Evolutionary conservation across 148 eudicot genomes (phyloP).

Genomic region (Hydrangea macrophylla): DNA sequence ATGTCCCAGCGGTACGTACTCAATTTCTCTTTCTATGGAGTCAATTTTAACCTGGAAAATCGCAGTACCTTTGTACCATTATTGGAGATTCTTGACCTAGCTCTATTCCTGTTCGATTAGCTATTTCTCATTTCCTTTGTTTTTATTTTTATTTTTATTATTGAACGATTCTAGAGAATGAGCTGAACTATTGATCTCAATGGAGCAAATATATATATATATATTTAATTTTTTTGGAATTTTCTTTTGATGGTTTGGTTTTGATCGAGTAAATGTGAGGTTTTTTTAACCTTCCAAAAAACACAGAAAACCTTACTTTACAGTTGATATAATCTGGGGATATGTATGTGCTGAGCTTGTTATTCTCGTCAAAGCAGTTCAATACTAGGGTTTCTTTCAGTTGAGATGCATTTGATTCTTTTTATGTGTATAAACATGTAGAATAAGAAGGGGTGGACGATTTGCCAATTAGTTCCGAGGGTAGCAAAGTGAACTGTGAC

Average conservation of each 20-base stretch:
- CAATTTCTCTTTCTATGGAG: neutral
- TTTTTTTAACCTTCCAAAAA: neutral
- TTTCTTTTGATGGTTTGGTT: neutral
- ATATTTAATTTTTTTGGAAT: too few relatives aligned
- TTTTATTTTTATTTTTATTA: neutral
- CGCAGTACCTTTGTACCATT: neutral
- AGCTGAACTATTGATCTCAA: neutral
- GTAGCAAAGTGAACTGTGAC: neutral
- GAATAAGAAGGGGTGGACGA: neutral
- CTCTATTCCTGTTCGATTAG: neutral
- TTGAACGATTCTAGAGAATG: neutral
- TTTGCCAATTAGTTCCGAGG: neutral
- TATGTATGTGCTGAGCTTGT: neutral
- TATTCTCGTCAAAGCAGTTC: neutral
- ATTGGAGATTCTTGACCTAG: neutral
- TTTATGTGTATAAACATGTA: neutral
- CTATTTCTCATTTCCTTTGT: neutral
- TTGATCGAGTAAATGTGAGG: neutral
- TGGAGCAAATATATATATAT: too few relatives aligned
- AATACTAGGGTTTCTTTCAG: neutral
- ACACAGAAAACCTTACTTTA: neutral
- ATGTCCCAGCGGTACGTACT: constrained; percentile 2
- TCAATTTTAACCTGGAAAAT: neutral
- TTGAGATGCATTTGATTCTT: neutral
- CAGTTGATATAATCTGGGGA: too few relatives aligned